Conservation (phyloP, 176 grass and related monocot genomes). For the Dendrocalamus sinicus region DNA sequence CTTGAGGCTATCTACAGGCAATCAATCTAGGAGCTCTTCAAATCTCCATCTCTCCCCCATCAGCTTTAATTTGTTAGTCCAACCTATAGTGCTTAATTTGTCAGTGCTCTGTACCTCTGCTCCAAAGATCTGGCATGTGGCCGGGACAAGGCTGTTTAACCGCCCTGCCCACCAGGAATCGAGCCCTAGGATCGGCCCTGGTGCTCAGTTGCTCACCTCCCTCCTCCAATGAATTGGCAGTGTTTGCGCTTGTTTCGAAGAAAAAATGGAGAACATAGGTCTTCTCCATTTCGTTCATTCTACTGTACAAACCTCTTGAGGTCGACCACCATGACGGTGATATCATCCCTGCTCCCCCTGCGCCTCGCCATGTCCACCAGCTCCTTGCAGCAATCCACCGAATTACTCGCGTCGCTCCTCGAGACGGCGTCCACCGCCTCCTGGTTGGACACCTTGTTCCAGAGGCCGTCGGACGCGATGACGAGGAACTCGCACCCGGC, state of each 20-base stretch:
- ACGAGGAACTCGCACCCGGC: slow-evolving; percentile 69
- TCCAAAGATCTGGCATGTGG: neutral
- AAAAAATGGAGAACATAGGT: too few relatives aligned
- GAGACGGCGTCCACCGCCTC: slow-evolving; percentile 72
- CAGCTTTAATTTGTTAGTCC: slow-evolving; percentile 8
- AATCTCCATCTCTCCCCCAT: neutral
- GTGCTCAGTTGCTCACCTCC: neutral
- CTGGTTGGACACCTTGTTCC: slow-evolving; percentile 86
- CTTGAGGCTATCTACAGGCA: neutral
- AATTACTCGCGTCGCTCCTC: neutral
- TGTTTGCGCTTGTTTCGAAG: too few relatives aligned
- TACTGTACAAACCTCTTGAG: slow-evolving; percentile 54
- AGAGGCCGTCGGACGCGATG: slow-evolving; percentile 87
- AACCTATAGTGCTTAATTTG: neutral
- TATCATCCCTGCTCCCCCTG: slow-evolving; percentile 75
- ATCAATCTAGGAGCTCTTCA: neutral
- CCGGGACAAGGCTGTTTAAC: too few relatives aligned
- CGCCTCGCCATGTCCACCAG: slow-evolving; percentile 60
- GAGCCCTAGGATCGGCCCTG: neutral
- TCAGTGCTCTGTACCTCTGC: neutral
- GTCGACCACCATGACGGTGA: slow-evolving; percentile 82
- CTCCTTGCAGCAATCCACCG: slow-evolving; percentile 47
- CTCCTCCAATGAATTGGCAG: neutral
- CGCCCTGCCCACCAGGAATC: too few relatives aligned
- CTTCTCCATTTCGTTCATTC: neutral